phyloP scores from a whole-genome alignment of 2,329 filamentous ascomycete genomes.

The Paecilomyces niveus region DNA sequence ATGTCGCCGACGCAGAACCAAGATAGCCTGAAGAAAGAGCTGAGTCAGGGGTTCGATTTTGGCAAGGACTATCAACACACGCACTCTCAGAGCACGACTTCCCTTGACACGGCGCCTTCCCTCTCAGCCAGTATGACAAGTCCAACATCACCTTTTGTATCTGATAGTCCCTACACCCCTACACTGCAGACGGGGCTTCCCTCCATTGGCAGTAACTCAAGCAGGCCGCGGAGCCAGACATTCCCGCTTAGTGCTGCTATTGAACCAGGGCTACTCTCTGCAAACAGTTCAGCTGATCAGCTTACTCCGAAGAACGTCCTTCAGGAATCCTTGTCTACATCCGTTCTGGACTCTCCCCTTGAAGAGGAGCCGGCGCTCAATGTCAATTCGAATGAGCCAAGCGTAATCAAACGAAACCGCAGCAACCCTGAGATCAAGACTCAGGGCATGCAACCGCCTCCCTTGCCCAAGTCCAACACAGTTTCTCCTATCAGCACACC shows the following conservation, averaged over 20 bases:
- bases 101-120: conserved; percentile 58
- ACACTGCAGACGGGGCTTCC: conserved; percentile 45
- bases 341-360: conserved; percentile 46
- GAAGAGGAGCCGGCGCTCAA: conserved; percentile 34
- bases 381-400: conserved; percentile 20
- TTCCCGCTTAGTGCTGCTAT: conserved; percentile 58
- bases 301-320: conserved; percentile 48
- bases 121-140: conserved; percentile 68
- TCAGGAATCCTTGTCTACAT: conserved; percentile 31
- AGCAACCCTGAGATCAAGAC: conserved; percentile 39
- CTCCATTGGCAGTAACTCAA: conserved; percentile 49
- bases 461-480: conserved; percentile 30
- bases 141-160: conserved; percentile 70
- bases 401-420: conserved; percentile 36
- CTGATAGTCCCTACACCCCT: conserved; percentile 63
- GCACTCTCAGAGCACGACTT: conserved; percentile 61
- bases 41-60: conserved; percentile 55
- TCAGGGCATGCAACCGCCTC: conserved; percentile 33
- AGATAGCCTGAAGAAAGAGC: conserved; percentile 57
- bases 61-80: conserved; percentile 54
- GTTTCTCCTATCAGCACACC: conserved; percentile 51
- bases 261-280: conserved; percentile 46
- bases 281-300: conserved; percentile 45
- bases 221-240: conserved; percentile 78
- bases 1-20: conserved; percentile 63